phyloP scores from a whole-genome alignment of 371 early-diverging fungal species.

The Lichtheimia hyalospora region DNA sequence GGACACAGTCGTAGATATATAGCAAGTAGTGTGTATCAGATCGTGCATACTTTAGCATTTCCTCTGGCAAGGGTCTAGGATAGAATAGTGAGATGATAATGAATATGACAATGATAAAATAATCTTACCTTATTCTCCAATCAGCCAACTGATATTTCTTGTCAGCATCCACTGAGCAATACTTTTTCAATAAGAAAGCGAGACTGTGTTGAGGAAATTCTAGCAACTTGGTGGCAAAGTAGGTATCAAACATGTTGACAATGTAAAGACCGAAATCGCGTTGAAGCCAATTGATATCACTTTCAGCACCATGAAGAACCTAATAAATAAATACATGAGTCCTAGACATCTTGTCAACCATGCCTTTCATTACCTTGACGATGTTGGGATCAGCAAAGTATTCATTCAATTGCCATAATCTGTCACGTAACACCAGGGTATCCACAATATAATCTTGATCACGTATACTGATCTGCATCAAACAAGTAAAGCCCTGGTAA shows the following conservation, averaged over 20 bases:
- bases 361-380: conserved; percentile 67
- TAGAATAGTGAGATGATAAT: not conserved
- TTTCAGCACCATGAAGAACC: conserved; percentile 94
- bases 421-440: conserved; percentile 80
- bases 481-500: conserved; percentile 92
- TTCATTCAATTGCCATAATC: conserved; percentile 77
- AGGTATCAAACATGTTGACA: conserved; percentile 96
- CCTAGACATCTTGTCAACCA: not conserved
- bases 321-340: no score
- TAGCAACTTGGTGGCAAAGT: conserved; percentile 85
- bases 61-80: conserved; percentile 81
- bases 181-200: conserved; percentile 78
- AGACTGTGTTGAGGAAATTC: conserved; percentile 74
- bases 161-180: conserved; percentile 82
- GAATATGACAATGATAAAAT: not conserved
- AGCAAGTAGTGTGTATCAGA: conserved; percentile 95
- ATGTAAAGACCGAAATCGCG: conserved; percentile 95
- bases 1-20: conserved; percentile 91
- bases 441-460: conserved; percentile 90
- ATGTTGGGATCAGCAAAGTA: conserved; percentile 86
- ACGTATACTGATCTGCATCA: conserved; percentile 94
- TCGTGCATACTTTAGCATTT: conserved; percentile 93
- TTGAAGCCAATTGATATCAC: conserved; percentile 97
- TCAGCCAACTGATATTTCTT: conserved; percentile 96
- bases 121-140: conserved; percentile 84